Base-by-base conservation (phyloP, 371 early-diverging fungal species). In the Apophysomyces sp. region DNA sequence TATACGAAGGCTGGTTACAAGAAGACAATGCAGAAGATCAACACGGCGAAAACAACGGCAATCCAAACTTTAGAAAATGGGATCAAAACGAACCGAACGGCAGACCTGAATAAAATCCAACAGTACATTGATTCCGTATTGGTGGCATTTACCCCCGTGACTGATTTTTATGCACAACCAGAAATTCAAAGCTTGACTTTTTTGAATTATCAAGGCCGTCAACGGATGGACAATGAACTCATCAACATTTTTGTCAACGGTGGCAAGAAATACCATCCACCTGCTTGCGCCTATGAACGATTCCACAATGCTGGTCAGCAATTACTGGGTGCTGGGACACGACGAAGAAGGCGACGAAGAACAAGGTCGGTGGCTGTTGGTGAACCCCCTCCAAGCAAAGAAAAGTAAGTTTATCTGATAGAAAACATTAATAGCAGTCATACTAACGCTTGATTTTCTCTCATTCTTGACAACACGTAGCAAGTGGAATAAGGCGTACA, bases 191-290 rank as follows among this genome's bases (percentile, higher is more conserved):
- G 21, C 4, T 26, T 44, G 44, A 28, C 26, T 8, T 60, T 65
- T 31, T 21, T 52, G 26, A 60, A 60, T 18, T 65, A 65, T 28
- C 31, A 57, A 44, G 61, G 61, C 24, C 24, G 37, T 11, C 61
- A 65, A 49, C 49, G 39, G n/a, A 24, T 57, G 15, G 16, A 28
- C 39, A 13, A 39, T 18, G 66, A 65, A 57, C 55, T 60, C 52
- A 27, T 60, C 13, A 56, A 57, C 5, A 52, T 60, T 24, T 55
- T 65, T 11, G 51, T 60, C n/a, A 54, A 65, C 16, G 65, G 66
- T 12, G 57, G 60, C 29, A 29, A 28, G n/a, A 49, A 59, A n/a
- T 58, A 58, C n/a, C 41, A 40, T n/a, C 41, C 41, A 13, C 41
- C n/a, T 6, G 41, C 13, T 9, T 5, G n/a, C 41, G 41, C 41